Conservation (phyloP, 2,329 filamentous ascomycete genomes). For the Fusarium circinatum region DNA sequence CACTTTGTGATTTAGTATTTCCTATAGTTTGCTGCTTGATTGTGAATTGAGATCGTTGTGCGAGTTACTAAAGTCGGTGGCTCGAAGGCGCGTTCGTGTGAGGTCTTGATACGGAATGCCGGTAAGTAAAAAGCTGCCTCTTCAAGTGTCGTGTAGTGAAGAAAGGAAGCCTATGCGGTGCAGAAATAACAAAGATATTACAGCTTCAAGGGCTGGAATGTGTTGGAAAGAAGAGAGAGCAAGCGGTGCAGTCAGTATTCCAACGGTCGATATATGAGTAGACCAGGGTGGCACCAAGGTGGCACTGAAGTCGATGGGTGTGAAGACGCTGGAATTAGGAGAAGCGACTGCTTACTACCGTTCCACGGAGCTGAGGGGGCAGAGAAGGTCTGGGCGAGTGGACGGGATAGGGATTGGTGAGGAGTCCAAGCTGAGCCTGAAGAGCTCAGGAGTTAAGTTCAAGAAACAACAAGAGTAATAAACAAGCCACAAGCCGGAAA, state of each 20-base stretch:
- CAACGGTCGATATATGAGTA: slow-evolving; percentile 30
- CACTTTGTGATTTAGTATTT: neutral
- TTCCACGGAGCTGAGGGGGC: slow-evolving; percentile 1
- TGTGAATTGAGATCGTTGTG: neutral
- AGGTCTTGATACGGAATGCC: neutral
- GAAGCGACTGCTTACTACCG: slow-evolving; percentile 5
- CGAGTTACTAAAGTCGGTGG: neutral
- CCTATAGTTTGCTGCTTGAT: neutral
- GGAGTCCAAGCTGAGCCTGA: slow-evolving; percentile 1
- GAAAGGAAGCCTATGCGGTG: neutral
- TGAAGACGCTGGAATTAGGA: slow-evolving; percentile 10
- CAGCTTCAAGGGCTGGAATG: neutral
- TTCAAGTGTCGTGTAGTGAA: neutral
- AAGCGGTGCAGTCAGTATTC: slow-evolving; percentile 23
- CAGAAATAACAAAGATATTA: neutral
- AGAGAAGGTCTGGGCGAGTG: neutral
- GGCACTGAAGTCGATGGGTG: slow-evolving; percentile 24
- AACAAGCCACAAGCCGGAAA: slow-evolving; percentile 17
- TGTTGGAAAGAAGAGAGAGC: slow-evolving; percentile 17
- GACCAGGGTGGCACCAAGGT: slow-evolving; percentile 31
- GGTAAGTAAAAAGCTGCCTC: neutral
- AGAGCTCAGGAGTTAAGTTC: neutral
- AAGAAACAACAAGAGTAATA: slow-evolving; percentile 1
- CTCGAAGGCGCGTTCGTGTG: neutral
- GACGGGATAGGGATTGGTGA: neutral